Evolutionary conservation across 2,329 filamentous ascomycete genomes (phyloP), one percentile per base, ranked within the genome.

Genomic region (Epichloe amarillans): DNA sequence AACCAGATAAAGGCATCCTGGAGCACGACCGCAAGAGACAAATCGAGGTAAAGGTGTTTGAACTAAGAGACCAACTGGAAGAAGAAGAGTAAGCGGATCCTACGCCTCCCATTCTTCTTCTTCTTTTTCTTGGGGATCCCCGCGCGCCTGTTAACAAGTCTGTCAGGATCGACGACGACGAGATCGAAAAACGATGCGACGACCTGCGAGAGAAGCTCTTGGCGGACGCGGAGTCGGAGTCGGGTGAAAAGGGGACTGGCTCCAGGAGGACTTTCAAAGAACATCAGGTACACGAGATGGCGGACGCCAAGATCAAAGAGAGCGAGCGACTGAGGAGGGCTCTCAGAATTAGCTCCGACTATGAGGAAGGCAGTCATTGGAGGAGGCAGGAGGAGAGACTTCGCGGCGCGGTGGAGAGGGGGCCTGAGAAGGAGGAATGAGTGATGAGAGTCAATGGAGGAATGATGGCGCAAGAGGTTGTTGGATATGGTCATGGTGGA

Each of bases 271-370:
- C 79, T 10, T 76, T 97, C 56, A 98, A 97, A 70, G 76, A 83
- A 57, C 89, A 97, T 69, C 88, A 97, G 69, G 89, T 97, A 19
- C 93, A 98, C 71, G 93, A 97, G 70, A 76, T 95, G 65, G 93
- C 93, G 17, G 86, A 93, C 61, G 93, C 91, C 53, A 98, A 98
- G 77, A 91, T 95, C 58, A 85, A 88, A 65, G 93, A 98, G 75
- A 95, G 85, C 67, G 90, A 97, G 70, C 79, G 86, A 60, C 72
- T 98, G 64, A 74, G 91, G 56, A 86, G 76, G 67, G 93, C 93
- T 7, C 73, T 98, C 57, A 90, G 89, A 47, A 95, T 97, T 61
- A 83, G 83, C 62, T 83, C 84, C 63, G 78, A 91, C 64, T 93
- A 93, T 60, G 83, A 91, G 63, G 88, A 94, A 66, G 89, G 88